phyloP scores from a whole-genome alignment of 2,329 filamentous ascomycete species.

The Fusarium sp. region DNA sequence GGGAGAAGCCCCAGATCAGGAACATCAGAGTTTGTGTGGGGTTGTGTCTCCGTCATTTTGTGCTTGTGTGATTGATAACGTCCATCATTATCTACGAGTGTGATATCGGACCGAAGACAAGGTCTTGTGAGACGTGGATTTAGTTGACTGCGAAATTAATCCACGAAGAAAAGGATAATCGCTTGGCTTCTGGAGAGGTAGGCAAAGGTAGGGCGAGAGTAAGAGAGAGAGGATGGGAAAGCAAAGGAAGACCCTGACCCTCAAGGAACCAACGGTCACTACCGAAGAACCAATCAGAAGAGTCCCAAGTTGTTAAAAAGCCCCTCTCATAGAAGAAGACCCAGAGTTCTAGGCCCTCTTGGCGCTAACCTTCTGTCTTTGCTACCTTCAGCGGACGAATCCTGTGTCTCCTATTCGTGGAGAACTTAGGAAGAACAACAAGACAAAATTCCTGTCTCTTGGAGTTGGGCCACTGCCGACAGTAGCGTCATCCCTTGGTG shows the following conservation, averaged over 20 bases:
- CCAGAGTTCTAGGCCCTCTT: conserved; percentile 35
- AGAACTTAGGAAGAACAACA: background rate
- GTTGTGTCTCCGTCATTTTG: background rate
- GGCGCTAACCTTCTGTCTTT: conserved; percentile 11
- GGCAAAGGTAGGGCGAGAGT: background rate
- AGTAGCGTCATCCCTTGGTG: conserved; percentile 28
- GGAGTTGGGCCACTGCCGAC: conserved; percentile 25
- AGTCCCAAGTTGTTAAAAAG: background rate
- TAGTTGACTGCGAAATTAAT: conserved; percentile 16
- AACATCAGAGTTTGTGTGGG: conserved; percentile 16
- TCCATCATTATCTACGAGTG: conserved; percentile 25
- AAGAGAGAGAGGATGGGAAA: conserved; percentile 9
- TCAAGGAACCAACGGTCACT: conserved; percentile 19
- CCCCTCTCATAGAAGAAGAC: conserved; percentile 20
- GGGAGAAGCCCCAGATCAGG: background rate
- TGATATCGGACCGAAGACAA: conserved; percentile 36
- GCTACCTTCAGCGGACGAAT: background rate
- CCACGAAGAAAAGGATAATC: background rate
- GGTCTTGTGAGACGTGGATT: conserved; percentile 22
- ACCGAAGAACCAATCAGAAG: conserved; percentile 29
- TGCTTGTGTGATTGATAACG: conserved; percentile 27
- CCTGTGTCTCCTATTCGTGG: conserved; percentile 19
- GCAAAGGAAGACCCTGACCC: conserved; percentile 17
- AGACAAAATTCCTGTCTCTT: background rate
- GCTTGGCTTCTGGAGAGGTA: background rate